These are phyloP conservation scores for Candida ovalis DNA, from an alignment of 805 yeast genomes.

Conservation along the genomic window DNA sequence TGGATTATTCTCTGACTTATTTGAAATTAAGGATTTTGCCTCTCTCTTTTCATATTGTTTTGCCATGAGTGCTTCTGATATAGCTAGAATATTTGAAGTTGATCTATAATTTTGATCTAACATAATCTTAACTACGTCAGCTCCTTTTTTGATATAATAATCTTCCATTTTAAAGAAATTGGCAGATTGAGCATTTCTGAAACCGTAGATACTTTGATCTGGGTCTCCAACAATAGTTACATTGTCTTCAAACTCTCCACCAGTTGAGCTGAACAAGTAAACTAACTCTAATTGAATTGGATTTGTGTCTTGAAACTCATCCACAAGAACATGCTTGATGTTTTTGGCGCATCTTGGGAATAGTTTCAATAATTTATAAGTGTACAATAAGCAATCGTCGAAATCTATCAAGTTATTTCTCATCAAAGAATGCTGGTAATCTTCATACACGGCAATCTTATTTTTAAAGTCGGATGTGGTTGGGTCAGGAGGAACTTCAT, in stretches of 20 bases:
- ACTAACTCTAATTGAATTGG: constrained; percentile 69
- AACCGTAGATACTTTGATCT: constrained; percentile 90
- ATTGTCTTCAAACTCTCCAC: constrained; percentile 40
- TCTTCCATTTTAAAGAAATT: constrained; percentile 59
- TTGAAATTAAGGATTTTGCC: constrained; percentile 44
- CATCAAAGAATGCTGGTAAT: constrained; percentile 48
- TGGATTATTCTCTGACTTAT: constrained; percentile 20
- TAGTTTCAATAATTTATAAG: constrained; percentile 44
- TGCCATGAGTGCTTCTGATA: constrained; percentile 63
- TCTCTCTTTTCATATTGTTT: constrained; percentile 48
- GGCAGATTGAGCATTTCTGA: constrained; percentile 70
- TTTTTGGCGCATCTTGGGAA: constrained; percentile 43
- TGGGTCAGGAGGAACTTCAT: constrained; percentile 24
- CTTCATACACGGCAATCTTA: constrained; percentile 41
- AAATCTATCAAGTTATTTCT: constrained; percentile 59
- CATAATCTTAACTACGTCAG: constrained; percentile 29
- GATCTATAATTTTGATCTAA: constrained; percentile 80
- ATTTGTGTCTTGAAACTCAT: constrained; percentile 94
- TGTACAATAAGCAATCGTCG: constrained; percentile 70
- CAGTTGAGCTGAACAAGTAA: constrained; percentile 44
- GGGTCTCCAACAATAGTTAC: constrained; percentile 95
- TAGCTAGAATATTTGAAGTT: constrained; percentile 56
- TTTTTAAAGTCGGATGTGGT: constrained; percentile 28
- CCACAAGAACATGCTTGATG: constrained; percentile 74
- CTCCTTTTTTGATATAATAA: constrained; percentile 24